Base-by-base conservation (phyloP, 305 asterid genomes). In the Andrographis paniculata region DNA sequence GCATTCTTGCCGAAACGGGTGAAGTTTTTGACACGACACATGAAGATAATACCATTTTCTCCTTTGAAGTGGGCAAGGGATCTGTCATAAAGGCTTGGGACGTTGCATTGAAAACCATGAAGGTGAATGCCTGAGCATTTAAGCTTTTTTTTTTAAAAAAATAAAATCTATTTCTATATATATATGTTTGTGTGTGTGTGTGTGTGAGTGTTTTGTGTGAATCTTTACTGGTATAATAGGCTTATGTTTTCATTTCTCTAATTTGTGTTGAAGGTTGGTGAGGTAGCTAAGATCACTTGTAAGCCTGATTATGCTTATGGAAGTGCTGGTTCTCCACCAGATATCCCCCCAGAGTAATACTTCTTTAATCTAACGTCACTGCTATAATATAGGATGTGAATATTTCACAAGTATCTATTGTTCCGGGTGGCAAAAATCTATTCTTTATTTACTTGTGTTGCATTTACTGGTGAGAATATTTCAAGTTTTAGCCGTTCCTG, bases 231-330 rank as follows among this genome's bases (percentile, higher is more conserved):
- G n/a, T n/a, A n/a, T n/a, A n/a, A n/a, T n/a, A n/a, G n/a, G 45
- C 27, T 33, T 17, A 45, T 38, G 27, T 51, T 47, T 42, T 38
- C 20, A 36, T 24, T 30, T 41, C 58, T 54, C 43, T 44, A 23
- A 19, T 63, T 40, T 50, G 56, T 53, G 38, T 35, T 62, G 62
- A 74, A 89, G 98, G 95, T 78, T 62, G 92, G 98, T 28, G 98
- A 89, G 76, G 77, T 86, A 27, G 95, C 95, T 19, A 77, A 64
- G 61, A 80, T 89, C 68, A 89, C 92, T 22, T 86, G 98, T 77
- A 77, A 82, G 76, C 94, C 98, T 53, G 98, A 89, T 14, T 89
- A 89, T 71, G 98, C 79, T 28, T 89, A 89, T 63, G 98, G 96
- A 48, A 81, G 82, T 50, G 78, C 82, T 1, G 96, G 98, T 48